Evolutionary conservation across 495 filamentous ascomycete species (phyloP).

Genomic region (Parmelia sp.): DNA sequence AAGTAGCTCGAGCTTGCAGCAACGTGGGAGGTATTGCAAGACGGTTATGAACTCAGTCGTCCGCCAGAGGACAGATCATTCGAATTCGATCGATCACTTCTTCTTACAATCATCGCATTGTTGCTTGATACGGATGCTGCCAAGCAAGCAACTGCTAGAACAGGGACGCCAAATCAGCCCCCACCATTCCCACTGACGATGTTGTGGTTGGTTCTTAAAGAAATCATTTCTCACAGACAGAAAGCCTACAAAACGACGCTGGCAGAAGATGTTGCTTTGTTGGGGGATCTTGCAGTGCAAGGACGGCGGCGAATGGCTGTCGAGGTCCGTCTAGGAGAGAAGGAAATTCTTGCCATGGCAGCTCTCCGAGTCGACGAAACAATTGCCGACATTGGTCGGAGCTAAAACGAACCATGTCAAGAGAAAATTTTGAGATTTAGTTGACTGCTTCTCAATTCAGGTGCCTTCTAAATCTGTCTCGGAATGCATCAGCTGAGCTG

Average conservation of each 20-base stretch:
- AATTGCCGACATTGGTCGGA: neutral
- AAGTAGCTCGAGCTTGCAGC: constrained; percentile 16
- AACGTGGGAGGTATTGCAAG: constrained; percentile 40
- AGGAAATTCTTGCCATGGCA: constrained; percentile 56
- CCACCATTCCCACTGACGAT: constrained; percentile 22
- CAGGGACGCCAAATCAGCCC: constrained; percentile 35
- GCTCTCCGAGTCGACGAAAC: constrained; percentile 26
- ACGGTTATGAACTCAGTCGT: constrained; percentile 48
- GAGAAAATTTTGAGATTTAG: constrained; percentile 2
- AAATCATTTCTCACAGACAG: constrained; percentile 31
- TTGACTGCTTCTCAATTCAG: constrained; percentile 6
- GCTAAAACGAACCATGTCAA: constrained; percentile 3
- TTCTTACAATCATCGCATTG: constrained; percentile 36
- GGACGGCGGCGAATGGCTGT: constrained; percentile 59
- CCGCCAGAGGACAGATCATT: constrained; percentile 31
- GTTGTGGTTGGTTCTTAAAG: constrained; percentile 32
- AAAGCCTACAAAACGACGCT: constrained; percentile 57
- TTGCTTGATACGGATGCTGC: constrained; percentile 35
- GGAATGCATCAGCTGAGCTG: neutral
- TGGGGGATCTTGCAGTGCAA: constrained; percentile 34
- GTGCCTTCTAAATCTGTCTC: neutral
- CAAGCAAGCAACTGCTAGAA: constrained; percentile 31
- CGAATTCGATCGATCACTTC: constrained; percentile 28
- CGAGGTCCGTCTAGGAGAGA: constrained; percentile 75
- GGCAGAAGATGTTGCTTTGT: constrained; percentile 52